phyloP scores from a whole-genome alignment of 2,329 filamentous ascomycete species.

The Pseudocercospora eumusae region DNA sequence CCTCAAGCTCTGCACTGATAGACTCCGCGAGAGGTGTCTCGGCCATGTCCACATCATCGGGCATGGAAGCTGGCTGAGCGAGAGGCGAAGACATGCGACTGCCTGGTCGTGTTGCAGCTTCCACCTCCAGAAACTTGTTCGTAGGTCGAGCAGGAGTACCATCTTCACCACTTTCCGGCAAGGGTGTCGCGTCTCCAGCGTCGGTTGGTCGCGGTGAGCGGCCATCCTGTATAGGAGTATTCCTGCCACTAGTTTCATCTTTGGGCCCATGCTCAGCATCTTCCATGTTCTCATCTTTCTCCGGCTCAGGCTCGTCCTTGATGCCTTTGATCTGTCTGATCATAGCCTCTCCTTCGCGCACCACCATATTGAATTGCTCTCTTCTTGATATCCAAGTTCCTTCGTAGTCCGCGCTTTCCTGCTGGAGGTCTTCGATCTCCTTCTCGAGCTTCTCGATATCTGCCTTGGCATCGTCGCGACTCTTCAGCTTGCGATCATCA shows the following conservation, averaged over 20 bases:
- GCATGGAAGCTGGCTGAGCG: conserved; percentile 24
- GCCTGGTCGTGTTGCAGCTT: conserved; percentile 28
- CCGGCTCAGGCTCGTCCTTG: conserved; percentile 88
- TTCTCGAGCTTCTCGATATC: conserved; percentile 80
- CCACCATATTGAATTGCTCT: conserved; percentile 83
- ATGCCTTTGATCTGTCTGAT: conserved; percentile 86
- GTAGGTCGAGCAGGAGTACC: conserved; percentile 28
- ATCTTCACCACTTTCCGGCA: conserved; percentile 40
- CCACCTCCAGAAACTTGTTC: conserved; percentile 36
- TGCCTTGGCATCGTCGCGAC: conserved; percentile 78
- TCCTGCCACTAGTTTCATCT: conserved; percentile 47
- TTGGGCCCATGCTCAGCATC: conserved; percentile 45
- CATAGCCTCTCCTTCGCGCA: conserved; percentile 87
- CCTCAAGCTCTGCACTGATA: conserved; percentile 17
- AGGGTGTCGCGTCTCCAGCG: conserved; percentile 42
- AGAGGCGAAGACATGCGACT: conserved; percentile 32
- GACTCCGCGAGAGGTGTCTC: conserved; percentile 22
- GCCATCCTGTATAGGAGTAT: conserved; percentile 48
- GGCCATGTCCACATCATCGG: conserved; percentile 36
- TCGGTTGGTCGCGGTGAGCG: conserved; percentile 34
- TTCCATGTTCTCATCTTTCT: conserved; percentile 69
- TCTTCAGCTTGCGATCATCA: conserved; percentile 73
- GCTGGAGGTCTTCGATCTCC: conserved; percentile 84
- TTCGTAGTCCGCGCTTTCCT: conserved; percentile 78
- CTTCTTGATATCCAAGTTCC: conserved; percentile 80